A percentile compares a stretch with the other conserved stretches of the same genome.
These are phyloP conservation scores for Termitomyces sp. DNA, from an alignment of 768 basidiomycete genomes.

Conservation along the genomic window DNA sequence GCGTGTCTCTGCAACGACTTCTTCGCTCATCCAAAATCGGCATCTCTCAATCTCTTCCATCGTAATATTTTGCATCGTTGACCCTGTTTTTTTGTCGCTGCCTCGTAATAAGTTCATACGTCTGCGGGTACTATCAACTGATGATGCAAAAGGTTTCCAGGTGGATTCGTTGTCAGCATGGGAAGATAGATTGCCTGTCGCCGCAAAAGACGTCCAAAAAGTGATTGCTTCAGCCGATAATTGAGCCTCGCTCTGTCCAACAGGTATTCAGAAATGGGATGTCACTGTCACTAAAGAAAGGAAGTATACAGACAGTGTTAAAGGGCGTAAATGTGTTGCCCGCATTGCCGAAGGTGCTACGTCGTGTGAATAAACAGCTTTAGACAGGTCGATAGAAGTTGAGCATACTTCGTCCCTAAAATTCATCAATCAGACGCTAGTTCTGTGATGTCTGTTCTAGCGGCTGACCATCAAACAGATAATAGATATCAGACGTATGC, in stretches of 20 bases:
- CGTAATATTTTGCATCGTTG: constrained; percentile 24
- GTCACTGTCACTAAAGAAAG: neutral
- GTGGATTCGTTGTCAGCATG: neutral
- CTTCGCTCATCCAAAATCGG: constrained; percentile 36
- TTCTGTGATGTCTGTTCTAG: neutral
- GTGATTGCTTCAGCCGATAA: constrained; percentile 35
- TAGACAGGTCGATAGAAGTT: neutral
- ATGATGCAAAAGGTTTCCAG: neutral
- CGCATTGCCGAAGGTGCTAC: constrained; percentile 1
- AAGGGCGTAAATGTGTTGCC: constrained; percentile 1
- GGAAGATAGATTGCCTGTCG: constrained; percentile 23
- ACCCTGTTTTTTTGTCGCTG: constrained; percentile 1
- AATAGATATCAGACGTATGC: constrained; percentile 41
- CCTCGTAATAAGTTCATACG: neutral
- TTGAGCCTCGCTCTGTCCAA: constrained; percentile 28
- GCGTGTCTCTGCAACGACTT: constrained; percentile 27
- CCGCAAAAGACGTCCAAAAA: constrained; percentile 41
- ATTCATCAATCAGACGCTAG: neutral
- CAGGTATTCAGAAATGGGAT: neutral
- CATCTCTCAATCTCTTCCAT: constrained; percentile 28
- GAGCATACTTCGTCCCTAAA: neutral
- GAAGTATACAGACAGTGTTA: neutral
- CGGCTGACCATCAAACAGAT: constrained; percentile 34
- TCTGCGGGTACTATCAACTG: neutral
- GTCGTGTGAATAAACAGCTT: neutral